phyloP scores from a whole-genome alignment of 2,329 filamentous ascomycete species.

The Acrocalymma vagum region DNA sequence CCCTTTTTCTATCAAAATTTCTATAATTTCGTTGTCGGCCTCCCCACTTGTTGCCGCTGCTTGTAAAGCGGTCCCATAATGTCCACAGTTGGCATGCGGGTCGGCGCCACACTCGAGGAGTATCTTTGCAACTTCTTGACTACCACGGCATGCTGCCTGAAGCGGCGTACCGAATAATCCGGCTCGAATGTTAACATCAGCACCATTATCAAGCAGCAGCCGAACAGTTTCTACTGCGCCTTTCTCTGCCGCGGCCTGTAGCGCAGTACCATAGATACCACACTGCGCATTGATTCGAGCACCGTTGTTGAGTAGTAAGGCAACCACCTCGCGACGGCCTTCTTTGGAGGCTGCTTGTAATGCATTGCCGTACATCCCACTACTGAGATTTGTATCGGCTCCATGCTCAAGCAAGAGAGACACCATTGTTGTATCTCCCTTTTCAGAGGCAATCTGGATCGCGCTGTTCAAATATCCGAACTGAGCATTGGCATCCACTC shows the following conservation, averaged over 20 bases:
- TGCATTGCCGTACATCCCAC: slow-evolving; percentile 1
- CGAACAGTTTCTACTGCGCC: slow-evolving; percentile 1
- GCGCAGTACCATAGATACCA: slow-evolving; percentile 2
- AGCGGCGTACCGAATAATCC: slow-evolving; percentile 2
- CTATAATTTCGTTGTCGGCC: no score
- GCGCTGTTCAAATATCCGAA: no score
- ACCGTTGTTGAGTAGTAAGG: slow-evolving; percentile 3
- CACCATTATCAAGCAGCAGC: slow-evolving; percentile 3
- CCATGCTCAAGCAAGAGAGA: slow-evolving; percentile 3
- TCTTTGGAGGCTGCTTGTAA: slow-evolving; percentile 10
- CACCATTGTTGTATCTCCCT: slow-evolving; percentile 2
- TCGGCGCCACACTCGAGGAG: slow-evolving; percentile 3
- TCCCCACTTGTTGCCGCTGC: no score
- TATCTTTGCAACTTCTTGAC: slow-evolving; percentile 3
- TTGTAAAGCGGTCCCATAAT: slow-evolving; percentile 1
- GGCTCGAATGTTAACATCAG: slow-evolving; percentile 1
- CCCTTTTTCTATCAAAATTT: no score
- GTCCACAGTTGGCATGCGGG: neutral
- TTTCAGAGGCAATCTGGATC: slow-evolving; percentile 1
- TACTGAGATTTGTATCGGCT: slow-evolving; percentile 1
- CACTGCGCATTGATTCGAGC: slow-evolving; percentile 1
- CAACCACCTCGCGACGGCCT: slow-evolving; percentile 17
- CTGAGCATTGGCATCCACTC: slow-evolving; percentile 12
- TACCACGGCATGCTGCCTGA: slow-evolving; percentile 1
- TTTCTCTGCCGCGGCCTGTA: slow-evolving; percentile 3